Evolutionary conservation across 78 protist species (phyloP), one percentile per base, ranked within the genome.

Genomic region (Dictyostelium purpureum): DNA sequence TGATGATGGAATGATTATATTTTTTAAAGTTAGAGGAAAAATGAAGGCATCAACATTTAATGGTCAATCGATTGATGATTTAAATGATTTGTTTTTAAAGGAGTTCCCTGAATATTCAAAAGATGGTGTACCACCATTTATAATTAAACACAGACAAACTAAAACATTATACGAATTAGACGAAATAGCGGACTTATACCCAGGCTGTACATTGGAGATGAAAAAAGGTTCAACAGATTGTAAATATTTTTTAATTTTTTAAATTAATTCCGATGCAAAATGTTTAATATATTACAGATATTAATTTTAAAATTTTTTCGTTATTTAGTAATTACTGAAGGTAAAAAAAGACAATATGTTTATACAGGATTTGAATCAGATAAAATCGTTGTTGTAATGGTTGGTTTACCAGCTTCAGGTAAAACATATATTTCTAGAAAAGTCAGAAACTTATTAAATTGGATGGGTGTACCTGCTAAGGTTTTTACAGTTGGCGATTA

Each of bases 321-420:
- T 54, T 76, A 24, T n/a, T n/a, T 56, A 82, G 91, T 79, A 1
- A 85, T 85, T 9, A 57, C 51, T 14, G 91, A 82, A 47, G 91
- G 91, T 45, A 73, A 85, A 59, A 85, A 67, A 85, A 85, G 91
- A 85, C 77, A 51, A 28, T 85, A 73, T 59, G 91, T 85, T 26
- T 85, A 85, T 59, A 85, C 91, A 49, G 91, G 91, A 42, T 85
- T 85, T 71, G 91, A 85, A 59, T 85, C 91, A 10, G 75, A 92
- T 28, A 94, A 94, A 63, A 69, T 94, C 52, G 97, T 93, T 1
- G 80, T 96, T 33, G 90, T 93, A 6, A 76, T 96, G 95, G 98
- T 96, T 28, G 98, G 98, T 16, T 91, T 96, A 66, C 98, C 98
- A 5, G 98, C 96, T 21, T 73, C 96, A 2, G 98, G 98, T 37